Evolutionary conservation across 371 early-diverging fungal species (phyloP), one percentile per base, ranked within the genome.

Genomic region (Basidiobolus meristosporus): DNA sequence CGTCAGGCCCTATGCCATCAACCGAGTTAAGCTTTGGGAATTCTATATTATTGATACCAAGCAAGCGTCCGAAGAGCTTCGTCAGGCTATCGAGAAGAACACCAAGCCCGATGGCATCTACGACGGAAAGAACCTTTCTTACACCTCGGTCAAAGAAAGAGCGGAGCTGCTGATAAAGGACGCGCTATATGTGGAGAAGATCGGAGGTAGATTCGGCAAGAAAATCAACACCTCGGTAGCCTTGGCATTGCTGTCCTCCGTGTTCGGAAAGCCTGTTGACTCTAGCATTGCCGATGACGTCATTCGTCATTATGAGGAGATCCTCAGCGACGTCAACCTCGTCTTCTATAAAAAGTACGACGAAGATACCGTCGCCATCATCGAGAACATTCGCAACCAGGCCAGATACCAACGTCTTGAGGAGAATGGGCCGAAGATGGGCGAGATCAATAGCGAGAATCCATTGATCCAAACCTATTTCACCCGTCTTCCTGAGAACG

Each of bases 391-490:
- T 19, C 53, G 60, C 39, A 77, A 74, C 46, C 67, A 86, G 1
- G 70, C 88, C n/a, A 60, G 69, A 38, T 97, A 77, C 51, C 70
- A 87, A 42, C 75, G 91, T n/a, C 54, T 97, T 16, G 85, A 73
- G 16, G 68, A 59, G 18, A 65, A 70, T 43, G 77, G 77, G 11
- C 77, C 77, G 9, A 60, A 63, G 30, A 42, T 67, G 6, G 67
- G 68, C 1, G 51, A 53, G 5, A 58, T 77, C 21, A 57, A 57
- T 31, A 52, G 47, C 41, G 59, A 62, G 68, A 66, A 68, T 41
- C 87, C 88, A 26, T 51, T 97, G 17, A 77, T 88, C 11, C 85
- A 89, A 54, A 79, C 79, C 0, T 90, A 90, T 53, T 97, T 97
- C 47, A 93, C 98, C 0, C 75, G 78, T 7, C 46, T 83, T 36